Base-by-base conservation (phyloP, 192 early-diverging fungal genomes). In the Dissophora ornata region DNA sequence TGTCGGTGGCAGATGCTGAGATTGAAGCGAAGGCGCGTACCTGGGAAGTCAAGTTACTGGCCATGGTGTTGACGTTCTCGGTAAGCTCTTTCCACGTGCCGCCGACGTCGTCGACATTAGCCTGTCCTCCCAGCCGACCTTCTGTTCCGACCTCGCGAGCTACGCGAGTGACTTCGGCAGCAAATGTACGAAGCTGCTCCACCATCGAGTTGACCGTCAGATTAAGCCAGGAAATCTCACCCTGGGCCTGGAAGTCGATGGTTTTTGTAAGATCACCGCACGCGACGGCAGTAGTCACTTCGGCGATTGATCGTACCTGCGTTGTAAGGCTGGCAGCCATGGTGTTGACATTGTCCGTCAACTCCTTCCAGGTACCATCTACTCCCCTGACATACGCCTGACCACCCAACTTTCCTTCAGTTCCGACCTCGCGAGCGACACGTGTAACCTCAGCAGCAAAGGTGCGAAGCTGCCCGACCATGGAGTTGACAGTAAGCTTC, bases 11-110 rank as follows among this genome's bases (percentile, higher is more conserved):
- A 2, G 91, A 89, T 15, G 87, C 85, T 8, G 85, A 89, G 56
- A 94, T 94, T 56, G 87, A 85, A 15, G 90, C 91, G 83, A 94
- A 94, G 1, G 91, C 90, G 9, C 93, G 89, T 50, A 94, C 91
- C 74, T 94, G 92, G 30, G 89, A 83, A 5, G 89, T 91, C 62
- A 92, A 74, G 64, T 93, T 93, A 29, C 80, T 60, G 8, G 89
- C 90, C 90, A 92, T 92, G 41, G 80, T 87, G 74, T 92, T 92
- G 66, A 90, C 92, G 62, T 90, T 91, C n/a, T 81, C 79, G 4
- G 91, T 93, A 13, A n/a, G n/a, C n/a, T n/a, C n/a, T n/a, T n/a
- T n/a, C n/a, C n/a, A n/a, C n/a, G n/a, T n/a, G n/a, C n/a, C 93
- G 13, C 86, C 84, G 0, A 92, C 91, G 63, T 86, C 89, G 4